A percentile compares a stretch with the other conserved stretches of the same genome.
These are phyloP conservation scores for Coriaria nepalensis DNA, from an alignment of 306 rosid species.

Conservation along the genomic window DNA sequence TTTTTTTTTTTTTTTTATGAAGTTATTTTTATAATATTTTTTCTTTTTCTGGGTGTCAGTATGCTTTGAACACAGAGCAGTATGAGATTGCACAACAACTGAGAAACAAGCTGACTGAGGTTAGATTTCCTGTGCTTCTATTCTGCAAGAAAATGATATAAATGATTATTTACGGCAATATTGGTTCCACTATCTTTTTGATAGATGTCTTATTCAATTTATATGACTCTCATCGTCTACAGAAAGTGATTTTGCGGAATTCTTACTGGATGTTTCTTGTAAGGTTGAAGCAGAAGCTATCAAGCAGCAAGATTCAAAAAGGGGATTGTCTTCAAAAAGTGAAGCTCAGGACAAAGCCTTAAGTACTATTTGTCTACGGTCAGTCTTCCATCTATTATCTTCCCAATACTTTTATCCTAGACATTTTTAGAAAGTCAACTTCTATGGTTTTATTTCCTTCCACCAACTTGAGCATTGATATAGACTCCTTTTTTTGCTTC, in stretches of 20 bases:
- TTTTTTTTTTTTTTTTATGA: no score
- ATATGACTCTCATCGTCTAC: background rate
- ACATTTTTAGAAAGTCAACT: conserved; percentile 3
- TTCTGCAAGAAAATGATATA: conserved; percentile 7
- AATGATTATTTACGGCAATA: no score
- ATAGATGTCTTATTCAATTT: no score
- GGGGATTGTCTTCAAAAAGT: conserved; percentile 71
- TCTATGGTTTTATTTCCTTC: background rate
- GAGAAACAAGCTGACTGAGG: conserved; percentile 81
- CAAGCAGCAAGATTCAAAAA: conserved; percentile 60
- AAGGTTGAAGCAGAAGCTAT: conserved; percentile 83
- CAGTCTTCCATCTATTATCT: conserved; percentile 16
- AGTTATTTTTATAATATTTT: conserved; percentile 9
- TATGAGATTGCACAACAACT: conserved; percentile 78
- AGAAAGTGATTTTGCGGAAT: conserved; percentile 2
- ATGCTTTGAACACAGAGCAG: conserved; percentile 75
- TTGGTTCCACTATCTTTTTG: no score
- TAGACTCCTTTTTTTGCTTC: conserved; percentile 7
- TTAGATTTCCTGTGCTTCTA: conserved; percentile 21
- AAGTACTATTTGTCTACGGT: conserved; percentile 58
- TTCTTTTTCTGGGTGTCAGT: conserved; percentile 30
- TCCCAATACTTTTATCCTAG: conserved; percentile 15
- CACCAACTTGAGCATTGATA: background rate
- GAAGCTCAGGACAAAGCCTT: conserved; percentile 87
- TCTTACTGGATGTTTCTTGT: conserved; percentile 17